Conservation (phyloP, 352 stramenopile species). For the Phytopythium delawarense region DNA sequence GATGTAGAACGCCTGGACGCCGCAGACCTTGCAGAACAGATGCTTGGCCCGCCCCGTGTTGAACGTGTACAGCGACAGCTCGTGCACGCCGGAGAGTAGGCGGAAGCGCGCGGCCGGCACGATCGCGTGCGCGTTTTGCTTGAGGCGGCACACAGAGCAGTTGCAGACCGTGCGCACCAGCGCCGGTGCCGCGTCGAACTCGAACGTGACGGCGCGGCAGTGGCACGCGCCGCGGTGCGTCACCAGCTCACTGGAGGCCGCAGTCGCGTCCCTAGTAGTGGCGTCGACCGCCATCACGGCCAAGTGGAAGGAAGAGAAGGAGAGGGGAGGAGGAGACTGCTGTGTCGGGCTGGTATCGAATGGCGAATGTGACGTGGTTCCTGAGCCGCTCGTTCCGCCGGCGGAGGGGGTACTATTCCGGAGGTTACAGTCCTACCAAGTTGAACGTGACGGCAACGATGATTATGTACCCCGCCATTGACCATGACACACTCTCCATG, state of each 20-base stretch:
- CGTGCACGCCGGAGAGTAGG: conserved; percentile 36
- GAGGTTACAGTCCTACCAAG: neutral
- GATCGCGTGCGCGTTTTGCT: conserved; percentile 71
- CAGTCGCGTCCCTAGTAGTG: neutral
- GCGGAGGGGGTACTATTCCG: conserved; percentile 1
- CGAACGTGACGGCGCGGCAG: conserved; percentile 64
- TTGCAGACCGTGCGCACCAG: conserved; percentile 75
- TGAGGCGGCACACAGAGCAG: conserved; percentile 83
- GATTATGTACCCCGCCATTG: too few relatives aligned
- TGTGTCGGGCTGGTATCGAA: too few relatives aligned
- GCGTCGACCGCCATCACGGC: neutral
- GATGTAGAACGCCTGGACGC: conserved; percentile 78
- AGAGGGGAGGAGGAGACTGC: neutral
- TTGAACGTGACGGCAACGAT: too few relatives aligned
- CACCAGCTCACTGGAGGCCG: conserved; percentile 11
- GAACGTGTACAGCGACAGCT: conserved; percentile 78
- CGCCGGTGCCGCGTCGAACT: conserved; percentile 52
- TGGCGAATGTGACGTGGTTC: too few relatives aligned
- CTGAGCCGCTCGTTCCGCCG: neutral
- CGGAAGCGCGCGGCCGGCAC: conserved; percentile 54
- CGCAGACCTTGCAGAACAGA: conserved; percentile 76
- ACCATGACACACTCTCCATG: too few relatives aligned
- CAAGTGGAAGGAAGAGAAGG: neutral
- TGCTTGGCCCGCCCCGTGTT: conserved; percentile 76
- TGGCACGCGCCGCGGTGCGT: conserved; percentile 60